Percentiles rank a stretch among this genome's conserved stretches.
Conservation (phyloP, 768 basidiomycete genomes). For the Paxillus involutus region DNA sequence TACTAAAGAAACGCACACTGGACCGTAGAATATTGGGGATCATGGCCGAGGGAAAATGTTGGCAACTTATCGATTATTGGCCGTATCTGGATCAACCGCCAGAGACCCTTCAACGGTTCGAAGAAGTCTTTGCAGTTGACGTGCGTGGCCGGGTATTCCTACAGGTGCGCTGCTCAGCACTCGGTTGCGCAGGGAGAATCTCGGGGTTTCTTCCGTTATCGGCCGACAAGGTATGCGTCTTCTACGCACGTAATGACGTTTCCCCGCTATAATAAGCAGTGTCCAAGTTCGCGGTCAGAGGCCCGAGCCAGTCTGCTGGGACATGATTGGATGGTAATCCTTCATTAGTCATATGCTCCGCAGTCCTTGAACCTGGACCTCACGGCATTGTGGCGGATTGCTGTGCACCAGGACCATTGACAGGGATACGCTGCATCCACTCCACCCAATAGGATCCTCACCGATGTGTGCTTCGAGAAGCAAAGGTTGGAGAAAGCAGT, state of each 20-base stretch:
- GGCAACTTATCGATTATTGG: neutral
- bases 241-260: neutral
- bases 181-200: slow-evolving; percentile 15
- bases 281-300: slow-evolving; percentile 34
- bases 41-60: neutral
- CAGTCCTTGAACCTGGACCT: slow-evolving; percentile 21
- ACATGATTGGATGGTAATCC: neutral
- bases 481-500: neutral
- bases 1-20: neutral
- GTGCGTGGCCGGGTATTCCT: slow-evolving; percentile 19
- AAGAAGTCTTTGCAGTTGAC: slow-evolving; percentile 21
- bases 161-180: slow-evolving; percentile 15
- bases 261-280: too few relatives aligned
- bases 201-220: slow-evolving; percentile 5
- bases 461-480: neutral
- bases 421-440: slow-evolving; percentile 16
- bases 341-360: neutral
- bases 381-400: slow-evolving; percentile 34
- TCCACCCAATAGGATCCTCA: neutral
- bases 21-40: neutral
- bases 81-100: neutral
- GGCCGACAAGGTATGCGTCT: neutral
- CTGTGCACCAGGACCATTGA: slow-evolving; percentile 33
- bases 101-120: slow-evolving; percentile 8
- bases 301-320: slow-evolving; percentile 23